Base-by-base conservation (phyloP, 225 moss, liverwort and hornwort genomes). In the Pleurozium schreberi region DNA sequence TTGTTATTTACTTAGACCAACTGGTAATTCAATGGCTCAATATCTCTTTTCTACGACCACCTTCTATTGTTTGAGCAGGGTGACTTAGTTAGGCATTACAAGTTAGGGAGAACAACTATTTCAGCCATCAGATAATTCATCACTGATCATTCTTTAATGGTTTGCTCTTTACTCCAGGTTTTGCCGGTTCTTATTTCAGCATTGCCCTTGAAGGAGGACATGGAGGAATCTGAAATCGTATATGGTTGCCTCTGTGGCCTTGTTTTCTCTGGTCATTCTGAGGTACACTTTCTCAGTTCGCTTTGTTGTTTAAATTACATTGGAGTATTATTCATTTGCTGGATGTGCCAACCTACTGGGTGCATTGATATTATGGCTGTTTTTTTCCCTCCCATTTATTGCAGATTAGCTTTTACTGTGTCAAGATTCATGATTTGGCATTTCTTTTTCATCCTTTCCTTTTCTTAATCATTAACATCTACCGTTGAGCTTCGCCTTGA, bases 151-250 rank as follows among this genome's bases (percentile, higher is more conserved):
- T 82, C 42, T 34, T 63, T 10, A 23, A 15, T 85, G 65, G n/a
- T 82, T 78, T 59, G 18, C 34, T 60, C 47, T 88, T 86, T 66
- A 23, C 57, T 55, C 74, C 94, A 98, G 98, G 96, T 99, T 70
- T 87, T 99, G 45, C 99, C 97, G 68, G 95, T 96, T 86, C 92
- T 99, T 53, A 94, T 99, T 84, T 94, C 93, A 75, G 94, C 92
- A 84, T 86, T 99, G 55, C 99, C 99, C 30, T 90, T 99, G 88
- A 97, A 97, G 93, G 99, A 99, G 85, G 99, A 99, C 73, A 91
- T 99, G 84, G 99, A 99, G 93, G 99, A 99, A 87, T 94, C 95
- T 53, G 96, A 95, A 84, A 96, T 93, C 57, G 99, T 99, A 15
- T 99, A 97, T 84, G 97, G 97, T 80, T 96, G 96, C 92, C 89